Conservation (phyloP, 2,329 filamentous ascomycete genomes). For the Monosporascus sp. region DNA sequence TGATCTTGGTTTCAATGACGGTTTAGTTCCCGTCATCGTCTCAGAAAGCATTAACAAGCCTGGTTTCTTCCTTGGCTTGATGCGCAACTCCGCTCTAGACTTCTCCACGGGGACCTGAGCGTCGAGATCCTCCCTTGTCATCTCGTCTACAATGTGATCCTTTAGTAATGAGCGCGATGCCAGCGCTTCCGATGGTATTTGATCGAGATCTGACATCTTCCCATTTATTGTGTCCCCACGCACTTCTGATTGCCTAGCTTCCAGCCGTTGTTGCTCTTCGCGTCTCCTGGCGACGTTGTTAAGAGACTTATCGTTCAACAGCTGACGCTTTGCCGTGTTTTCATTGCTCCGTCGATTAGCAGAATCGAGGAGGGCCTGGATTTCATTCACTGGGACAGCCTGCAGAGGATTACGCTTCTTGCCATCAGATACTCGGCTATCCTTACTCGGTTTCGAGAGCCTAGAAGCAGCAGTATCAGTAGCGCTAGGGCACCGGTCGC, state of each 20-base stretch:
- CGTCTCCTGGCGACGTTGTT: not conserved
- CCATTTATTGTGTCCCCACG: not conserved
- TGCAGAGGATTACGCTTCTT: not conserved
- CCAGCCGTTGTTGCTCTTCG: not conserved
- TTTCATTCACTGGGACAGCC: not conserved
- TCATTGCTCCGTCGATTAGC: not conserved
- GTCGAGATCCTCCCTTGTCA: not conserved
- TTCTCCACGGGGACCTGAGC: slow-evolving; percentile 11
- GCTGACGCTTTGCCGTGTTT: not conserved
- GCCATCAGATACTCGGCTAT: not conserved
- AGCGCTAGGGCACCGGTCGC: not conserved
- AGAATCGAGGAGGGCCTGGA: not conserved
- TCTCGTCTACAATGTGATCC: slow-evolving; percentile 3
- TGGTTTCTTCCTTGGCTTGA: slow-evolving; percentile 40
- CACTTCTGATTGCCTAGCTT: not conserved
- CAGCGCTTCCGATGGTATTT: not conserved
- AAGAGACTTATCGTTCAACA: not conserved
- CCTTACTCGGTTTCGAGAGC: not conserved
- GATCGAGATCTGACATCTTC: not conserved
- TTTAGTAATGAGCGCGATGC: not conserved
- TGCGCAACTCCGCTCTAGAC: slow-evolving; percentile 39
- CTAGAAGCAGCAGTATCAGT: not conserved
- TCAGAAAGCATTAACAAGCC: slow-evolving; percentile 43
- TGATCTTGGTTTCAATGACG: slow-evolving; percentile 1
- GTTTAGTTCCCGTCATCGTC: slow-evolving; percentile 12